A percentile compares a stretch with the other conserved stretches of the same genome.
phyloP scores from a whole-genome alignment of 1,284 basidiomycete species.

The Agroathelia rolfsii region DNA sequence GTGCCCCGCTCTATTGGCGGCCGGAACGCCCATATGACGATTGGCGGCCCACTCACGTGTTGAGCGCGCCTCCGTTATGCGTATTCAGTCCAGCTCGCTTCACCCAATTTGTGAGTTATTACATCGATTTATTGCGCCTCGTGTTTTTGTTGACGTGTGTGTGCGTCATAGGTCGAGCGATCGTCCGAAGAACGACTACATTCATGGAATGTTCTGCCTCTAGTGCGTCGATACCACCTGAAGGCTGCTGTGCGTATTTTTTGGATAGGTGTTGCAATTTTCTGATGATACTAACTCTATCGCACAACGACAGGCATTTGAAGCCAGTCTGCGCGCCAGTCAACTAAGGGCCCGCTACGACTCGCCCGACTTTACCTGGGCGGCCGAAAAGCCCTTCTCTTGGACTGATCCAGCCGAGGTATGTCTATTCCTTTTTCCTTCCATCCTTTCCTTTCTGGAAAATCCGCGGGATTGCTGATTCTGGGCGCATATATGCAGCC shows the following conservation, averaged over 20 bases:
- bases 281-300: constrained; percentile 4
- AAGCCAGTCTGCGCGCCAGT: constrained; percentile 21
- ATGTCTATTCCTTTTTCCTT: constrained; percentile 9
- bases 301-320: constrained; percentile 28
- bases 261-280: constrained; percentile 2
- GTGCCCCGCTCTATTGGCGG: constrained; percentile 10
- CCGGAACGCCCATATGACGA: constrained; percentile 2
- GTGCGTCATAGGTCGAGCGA: constrained; percentile 19
- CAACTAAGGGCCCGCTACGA: constrained; percentile 26
- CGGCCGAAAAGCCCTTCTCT: constrained; percentile 27
- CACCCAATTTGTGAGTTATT: neutral
- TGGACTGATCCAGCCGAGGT: constrained; percentile 43
- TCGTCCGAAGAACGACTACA: constrained; percentile 25
- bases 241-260: constrained; percentile 28
- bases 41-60: neutral
- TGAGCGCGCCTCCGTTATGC: neutral
- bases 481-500: constrained; percentile 11
- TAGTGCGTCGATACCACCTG: constrained; percentile 24
- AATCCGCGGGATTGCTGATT: no score
- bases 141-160: neutral
- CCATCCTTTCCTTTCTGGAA: no score
- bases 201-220: constrained; percentile 22
- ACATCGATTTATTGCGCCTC: neutral
- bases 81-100: constrained; percentile 1
- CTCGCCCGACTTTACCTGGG: constrained; percentile 16